Percentiles rank a stretch among this genome's conserved stretches.
Evolutionary conservation across 1,284 basidiomycete species (phyloP).

Genomic region (Trametes sp.): DNA sequence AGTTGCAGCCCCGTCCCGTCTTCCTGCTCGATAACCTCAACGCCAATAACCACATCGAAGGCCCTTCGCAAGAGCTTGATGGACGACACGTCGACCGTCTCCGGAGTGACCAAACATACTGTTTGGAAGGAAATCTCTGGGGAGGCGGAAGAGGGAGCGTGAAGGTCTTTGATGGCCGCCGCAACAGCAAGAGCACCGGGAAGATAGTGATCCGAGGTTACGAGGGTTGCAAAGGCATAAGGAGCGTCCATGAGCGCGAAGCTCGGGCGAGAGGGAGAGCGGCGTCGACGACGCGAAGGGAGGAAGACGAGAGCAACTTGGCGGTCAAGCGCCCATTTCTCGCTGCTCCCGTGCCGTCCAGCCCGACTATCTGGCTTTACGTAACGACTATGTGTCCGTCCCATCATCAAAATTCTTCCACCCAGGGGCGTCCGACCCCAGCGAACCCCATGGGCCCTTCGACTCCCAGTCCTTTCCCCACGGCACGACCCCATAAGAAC

Average conservation of each 20-base stretch:
- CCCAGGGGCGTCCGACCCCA: too few species aligned
- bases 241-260: constrained; percentile 59
- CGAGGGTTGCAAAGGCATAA: constrained; percentile 88
- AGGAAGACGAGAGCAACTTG: constrained; percentile 27
- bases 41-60: constrained; percentile 90
- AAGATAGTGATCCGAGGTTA: constrained; percentile 91
- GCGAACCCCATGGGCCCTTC: not conserved
- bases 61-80: constrained; percentile 83
- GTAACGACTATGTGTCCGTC: constrained; percentile 20
- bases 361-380: constrained; percentile 29
- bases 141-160: constrained; percentile 59
- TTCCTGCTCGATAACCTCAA: constrained; percentile 82
- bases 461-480: constrained; percentile 15
- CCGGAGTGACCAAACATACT: constrained; percentile 94
- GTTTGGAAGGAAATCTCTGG: constrained; percentile 80
- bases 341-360: constrained; percentile 22
- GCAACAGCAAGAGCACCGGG: constrained; percentile 90
- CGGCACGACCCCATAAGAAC: constrained; percentile 3
- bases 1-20: constrained; percentile 71
- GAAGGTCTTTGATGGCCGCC: constrained; percentile 84
- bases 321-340: constrained; percentile 21
- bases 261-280: constrained; percentile 35
- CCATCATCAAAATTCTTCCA: constrained; percentile 22
- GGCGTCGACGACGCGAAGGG: constrained; percentile 38
- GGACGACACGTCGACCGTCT: constrained; percentile 87